Evolutionary conservation across 495 filamentous ascomycete genomes (phyloP), one percentile per base, ranked within the genome.

Genomic region (Amphirosellinia nigrospora): DNA sequence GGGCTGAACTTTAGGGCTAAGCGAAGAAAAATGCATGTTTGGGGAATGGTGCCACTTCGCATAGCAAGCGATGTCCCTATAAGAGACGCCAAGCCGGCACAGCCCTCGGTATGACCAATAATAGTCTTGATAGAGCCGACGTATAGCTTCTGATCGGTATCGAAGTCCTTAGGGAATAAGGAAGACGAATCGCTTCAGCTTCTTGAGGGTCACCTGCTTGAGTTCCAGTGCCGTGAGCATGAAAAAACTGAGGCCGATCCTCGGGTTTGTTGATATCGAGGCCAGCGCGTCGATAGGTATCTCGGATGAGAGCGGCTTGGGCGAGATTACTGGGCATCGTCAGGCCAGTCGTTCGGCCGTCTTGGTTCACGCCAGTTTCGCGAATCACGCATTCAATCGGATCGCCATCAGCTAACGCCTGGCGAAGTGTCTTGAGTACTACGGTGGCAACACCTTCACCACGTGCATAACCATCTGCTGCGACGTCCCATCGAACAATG

Each of bases 391-490:
- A n/a, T n/a, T n/a, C n/a, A n/a, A n/a, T n/a, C n/a, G n/a, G n/a
- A n/a, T n/a, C n/a, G n/a, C n/a, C n/a, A n/a, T 43, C 39, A 0
- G 39, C 39, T 15, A 43, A 16, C 10, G 85, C 90, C 41, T 86
- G 81, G 61, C 26, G 81, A 73, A 91, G 79, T 9, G 75, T 74
- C 72, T 92, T 93, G 6, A 45, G 43, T 5, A 45, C 19, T 9
- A 46, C 11, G 0, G n/a, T 19, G 2, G 43, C 19, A 1, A 21
- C 11, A 4, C 43, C 43, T n/a, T 46, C 43, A 1, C 43, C 43
- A 10, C 91, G 86, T 0, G 34, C 91, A 74, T 89, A 93, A 0
- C 91, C 91, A 72, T 89, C 81, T 0, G 89, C 91, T 0, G 70
- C 60, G 0, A 78, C 75, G 64, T 90, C 88, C 61, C 80, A 81